These are phyloP conservation scores for Ilex aquifolium DNA, from an alignment of 257 asterid genomes.

Conservation along the genomic window DNA sequence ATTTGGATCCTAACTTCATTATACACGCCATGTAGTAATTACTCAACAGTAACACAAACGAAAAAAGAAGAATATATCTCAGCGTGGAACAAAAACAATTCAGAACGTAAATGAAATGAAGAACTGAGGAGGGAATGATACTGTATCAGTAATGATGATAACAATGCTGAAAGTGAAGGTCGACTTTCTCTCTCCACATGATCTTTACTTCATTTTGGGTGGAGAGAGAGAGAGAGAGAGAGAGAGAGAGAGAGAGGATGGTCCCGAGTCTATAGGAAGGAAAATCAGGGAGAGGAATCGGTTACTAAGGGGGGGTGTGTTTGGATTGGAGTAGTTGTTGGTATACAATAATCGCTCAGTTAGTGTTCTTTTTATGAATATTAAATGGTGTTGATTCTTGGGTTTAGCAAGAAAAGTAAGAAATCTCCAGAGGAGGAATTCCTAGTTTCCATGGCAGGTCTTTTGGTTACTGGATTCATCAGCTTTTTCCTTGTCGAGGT, in stretches of 20 bases:
- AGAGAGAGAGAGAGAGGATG: conserved; percentile 6
- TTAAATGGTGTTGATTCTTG: background rate
- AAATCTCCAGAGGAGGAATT: too few relatives aligned
- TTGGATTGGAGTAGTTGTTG: conserved; percentile 1
- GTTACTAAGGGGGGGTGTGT: conserved; percentile 3
- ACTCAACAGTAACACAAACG: conserved; percentile 6
- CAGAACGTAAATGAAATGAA: background rate
- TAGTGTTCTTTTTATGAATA: too few relatives aligned
- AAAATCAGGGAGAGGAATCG: conserved; percentile 17
- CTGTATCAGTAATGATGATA: background rate
- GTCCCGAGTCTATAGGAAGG: conserved; percentile 25
- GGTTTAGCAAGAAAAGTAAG: background rate
- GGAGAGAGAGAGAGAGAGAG: background rate
- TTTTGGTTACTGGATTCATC: background rate
- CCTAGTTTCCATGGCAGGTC: background rate
- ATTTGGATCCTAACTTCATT: conserved; percentile 36
- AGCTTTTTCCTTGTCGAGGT: background rate
- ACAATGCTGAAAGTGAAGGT: background rate
- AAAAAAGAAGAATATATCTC: background rate
- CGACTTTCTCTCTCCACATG: background rate
- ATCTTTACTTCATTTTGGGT: background rate
- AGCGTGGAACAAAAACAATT: background rate
- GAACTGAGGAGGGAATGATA: background rate
- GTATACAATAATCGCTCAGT: background rate
- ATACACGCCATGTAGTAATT: conserved; percentile 31